phyloP scores from a whole-genome alignment of 2,329 filamentous ascomycete genomes.

The Fusarium dimerum region DNA sequence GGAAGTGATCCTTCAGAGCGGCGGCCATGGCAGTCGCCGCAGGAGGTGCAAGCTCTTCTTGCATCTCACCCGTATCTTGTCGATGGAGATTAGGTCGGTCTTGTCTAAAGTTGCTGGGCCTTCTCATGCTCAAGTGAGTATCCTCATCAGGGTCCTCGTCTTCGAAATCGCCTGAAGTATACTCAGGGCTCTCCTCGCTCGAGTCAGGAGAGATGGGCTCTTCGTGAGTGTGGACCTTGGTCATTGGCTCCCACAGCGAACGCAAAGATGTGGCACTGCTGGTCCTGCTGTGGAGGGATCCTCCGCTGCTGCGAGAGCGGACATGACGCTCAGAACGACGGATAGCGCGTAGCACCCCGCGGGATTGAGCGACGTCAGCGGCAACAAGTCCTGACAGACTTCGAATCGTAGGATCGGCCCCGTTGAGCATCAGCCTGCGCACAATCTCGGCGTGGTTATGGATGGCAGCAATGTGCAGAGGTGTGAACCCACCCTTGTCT shows the following conservation, averaged over 20 bases:
- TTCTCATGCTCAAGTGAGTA: constrained; percentile 38
- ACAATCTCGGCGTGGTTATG: constrained; percentile 77
- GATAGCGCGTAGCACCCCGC: constrained; percentile 64
- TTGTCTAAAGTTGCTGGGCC: constrained; percentile 29
- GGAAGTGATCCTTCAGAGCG: constrained; percentile 72
- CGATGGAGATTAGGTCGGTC: constrained; percentile 36
- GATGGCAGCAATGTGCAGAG: constrained; percentile 79
- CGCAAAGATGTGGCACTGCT: constrained; percentile 68
- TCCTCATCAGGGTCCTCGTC: constrained; percentile 43
- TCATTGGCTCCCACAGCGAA: constrained; percentile 64
- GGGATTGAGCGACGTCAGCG: constrained; percentile 69
- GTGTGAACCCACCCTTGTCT: constrained; percentile 79
- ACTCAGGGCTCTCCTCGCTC: constrained; percentile 45
- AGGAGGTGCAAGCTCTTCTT: constrained; percentile 50
- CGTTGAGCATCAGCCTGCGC: constrained; percentile 69
- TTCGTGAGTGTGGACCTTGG: constrained; percentile 34
- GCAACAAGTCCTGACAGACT: constrained; percentile 71
- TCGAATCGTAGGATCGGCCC: constrained; percentile 70
- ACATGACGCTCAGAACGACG: constrained; percentile 62
- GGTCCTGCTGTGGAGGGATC: constrained; percentile 59
- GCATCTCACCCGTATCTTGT: constrained; percentile 39
- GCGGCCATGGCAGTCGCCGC: constrained; percentile 60
- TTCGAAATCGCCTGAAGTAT: constrained; percentile 47
- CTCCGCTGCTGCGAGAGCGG: constrained; percentile 69
- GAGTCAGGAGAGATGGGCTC: constrained; percentile 43